Base-by-base conservation (phyloP, 2,329 filamentous ascomycete genomes). In the Verticillium tricorpus region DNA sequence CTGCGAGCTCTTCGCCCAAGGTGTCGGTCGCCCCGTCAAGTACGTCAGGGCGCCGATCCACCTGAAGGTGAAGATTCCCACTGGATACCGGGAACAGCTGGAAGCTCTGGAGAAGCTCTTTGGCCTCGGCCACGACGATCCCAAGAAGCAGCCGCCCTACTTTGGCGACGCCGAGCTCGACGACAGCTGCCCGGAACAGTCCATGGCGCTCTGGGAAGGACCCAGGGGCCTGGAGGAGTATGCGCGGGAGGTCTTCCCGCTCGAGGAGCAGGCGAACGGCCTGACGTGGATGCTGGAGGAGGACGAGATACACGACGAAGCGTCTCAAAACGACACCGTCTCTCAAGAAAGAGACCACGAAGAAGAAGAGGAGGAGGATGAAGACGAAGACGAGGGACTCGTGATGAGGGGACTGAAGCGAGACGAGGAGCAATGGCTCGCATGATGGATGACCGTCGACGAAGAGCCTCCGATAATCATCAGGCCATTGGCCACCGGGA, bases 211-310 rank as follows among this genome's bases (percentile, higher is more conserved):
- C 28, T 98, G 95, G 95, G 92, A 96, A 72, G 95, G 93, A 4
- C 92, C 92, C 67, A 84, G 95, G 60, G 91, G 92, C 34, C 84
- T 98, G 68, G 93, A 97, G 72, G 95, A 98, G 76, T 99, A 98
- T 73, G 94, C 94, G 1, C 84, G 91, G 57, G 95, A 98, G 73
- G 93, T 96, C 32, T 98, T 98, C 70, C 92, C 92, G 0, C 84
- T 97, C 14, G 95, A 99, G 75, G 95, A 99, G 77, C 90, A 93
- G 68, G 92, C 93, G 35, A 98, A 98, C 73, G 94, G 94, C 5
- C 78, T 95, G 71, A 92, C 90, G 17, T 99, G 95, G 95, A 98
- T 97, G 94, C 72, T 83, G 54, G 82, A 84, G 5, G 82, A 82
- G 12, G 80, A 79, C 17, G 71, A 72, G n/a, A 71, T 69, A 28